These are phyloP conservation scores for Neohortaea acidophila DNA, from an alignment of 495 filamentous ascomycete genomes.

Conservation along the genomic window DNA sequence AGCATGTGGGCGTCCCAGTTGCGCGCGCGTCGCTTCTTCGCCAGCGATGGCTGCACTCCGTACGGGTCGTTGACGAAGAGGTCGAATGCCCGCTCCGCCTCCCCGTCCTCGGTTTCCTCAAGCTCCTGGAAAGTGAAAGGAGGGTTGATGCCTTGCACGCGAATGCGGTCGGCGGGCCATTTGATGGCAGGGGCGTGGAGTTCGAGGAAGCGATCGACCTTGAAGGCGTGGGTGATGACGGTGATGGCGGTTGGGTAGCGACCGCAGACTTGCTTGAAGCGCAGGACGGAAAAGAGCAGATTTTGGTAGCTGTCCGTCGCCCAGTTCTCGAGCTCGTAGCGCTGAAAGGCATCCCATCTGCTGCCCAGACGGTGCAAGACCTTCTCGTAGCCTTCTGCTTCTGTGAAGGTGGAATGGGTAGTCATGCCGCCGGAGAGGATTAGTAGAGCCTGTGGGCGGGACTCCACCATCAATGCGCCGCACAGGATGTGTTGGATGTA, in stretches of 20 bases:
- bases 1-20: conserved; percentile 13
- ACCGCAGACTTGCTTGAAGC: conserved; percentile 19
- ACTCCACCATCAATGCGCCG: conserved; percentile 8
- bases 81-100: conserved; percentile 17
- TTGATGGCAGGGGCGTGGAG: conserved; percentile 24
- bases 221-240: conserved; percentile 29
- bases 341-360: background rate
- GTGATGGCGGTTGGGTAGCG: conserved; percentile 20
- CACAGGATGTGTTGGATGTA: conserved; percentile 23
- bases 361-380: conserved; percentile 12
- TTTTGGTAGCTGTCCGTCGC: conserved; percentile 31
- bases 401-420: conserved; percentile 8
- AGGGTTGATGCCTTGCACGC: conserved; percentile 25
- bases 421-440: conserved; percentile 27
- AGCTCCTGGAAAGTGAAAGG: conserved; percentile 19
- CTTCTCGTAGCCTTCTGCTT: conserved; percentile 23
- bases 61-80: conserved; percentile 20
- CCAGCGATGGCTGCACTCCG: conserved; percentile 16
- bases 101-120: conserved; percentile 15
- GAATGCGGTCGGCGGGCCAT: conserved; percentile 21
- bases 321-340: conserved; percentile 19
- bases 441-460: conserved; percentile 13
- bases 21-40: conserved; percentile 20
- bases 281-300: conserved; percentile 26
- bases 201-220: conserved; percentile 22